Conservation (phyloP, 345 rosid genomes). For the Lepidium didymum region DNA sequence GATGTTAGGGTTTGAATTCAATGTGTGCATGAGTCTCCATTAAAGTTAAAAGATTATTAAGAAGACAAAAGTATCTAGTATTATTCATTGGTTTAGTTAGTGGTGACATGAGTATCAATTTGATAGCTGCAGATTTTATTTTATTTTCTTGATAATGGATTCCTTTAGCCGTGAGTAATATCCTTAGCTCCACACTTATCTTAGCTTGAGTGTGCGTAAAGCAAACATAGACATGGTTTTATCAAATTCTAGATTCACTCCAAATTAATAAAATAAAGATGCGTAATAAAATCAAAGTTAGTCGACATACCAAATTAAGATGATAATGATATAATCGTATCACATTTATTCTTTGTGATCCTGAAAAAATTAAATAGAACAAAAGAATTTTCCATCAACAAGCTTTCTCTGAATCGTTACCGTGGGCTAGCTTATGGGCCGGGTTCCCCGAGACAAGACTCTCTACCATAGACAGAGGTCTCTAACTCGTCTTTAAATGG, state of each 20-base stretch:
- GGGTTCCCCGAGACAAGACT: no score
- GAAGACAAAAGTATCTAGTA: not conserved
- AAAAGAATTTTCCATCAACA: no score
- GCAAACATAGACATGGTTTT: not conserved
- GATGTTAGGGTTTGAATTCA: conserved; percentile 19
- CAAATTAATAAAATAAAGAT: no score
- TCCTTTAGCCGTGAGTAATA: conserved; percentile 17
- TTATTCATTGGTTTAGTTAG: not conserved
- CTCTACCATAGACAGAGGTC: no score
- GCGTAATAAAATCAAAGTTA: no score
- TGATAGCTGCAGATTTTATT: conserved; percentile 5
- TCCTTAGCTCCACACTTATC: not conserved
- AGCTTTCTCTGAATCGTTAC: not conserved
- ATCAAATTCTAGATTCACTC: not conserved
- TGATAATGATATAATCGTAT: not conserved
- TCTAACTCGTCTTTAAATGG: no score
- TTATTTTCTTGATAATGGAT: not conserved
- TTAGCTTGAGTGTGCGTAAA: conserved; percentile 5
- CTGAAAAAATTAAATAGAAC: no score
- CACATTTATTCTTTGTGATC: not conserved
- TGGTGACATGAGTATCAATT: conserved; percentile 10
- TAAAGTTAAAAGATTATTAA: not conserved
- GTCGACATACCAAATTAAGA: not conserved
- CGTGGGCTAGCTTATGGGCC: no score
- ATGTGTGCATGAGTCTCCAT: conserved; percentile 7